These are phyloP conservation scores for Pichia sp. DNA, from an alignment of 1,139 yeast genomes.

Conservation along the genomic window DNA sequence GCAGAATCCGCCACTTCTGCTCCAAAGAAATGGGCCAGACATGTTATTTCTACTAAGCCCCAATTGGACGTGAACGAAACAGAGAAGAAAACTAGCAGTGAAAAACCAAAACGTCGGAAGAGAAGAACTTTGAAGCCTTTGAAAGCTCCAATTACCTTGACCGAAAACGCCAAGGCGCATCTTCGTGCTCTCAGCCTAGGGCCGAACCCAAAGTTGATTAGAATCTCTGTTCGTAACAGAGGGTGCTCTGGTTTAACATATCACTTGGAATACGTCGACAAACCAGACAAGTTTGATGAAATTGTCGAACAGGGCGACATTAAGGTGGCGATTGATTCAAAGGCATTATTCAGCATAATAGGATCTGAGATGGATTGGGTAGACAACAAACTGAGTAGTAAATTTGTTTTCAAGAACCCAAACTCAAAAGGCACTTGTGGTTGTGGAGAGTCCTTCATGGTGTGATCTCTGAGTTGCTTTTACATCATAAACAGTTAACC, in stretches of 20 bases:
- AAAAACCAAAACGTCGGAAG: constrained; percentile 39
- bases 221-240: constrained; percentile 91
- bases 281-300: constrained; percentile 93
- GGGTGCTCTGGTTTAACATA: constrained; percentile 96
- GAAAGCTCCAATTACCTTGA: constrained; percentile 80
- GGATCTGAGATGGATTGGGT: constrained; percentile 99
- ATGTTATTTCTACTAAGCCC: constrained; percentile 21
- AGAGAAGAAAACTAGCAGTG: neutral
- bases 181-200: constrained; percentile 61
- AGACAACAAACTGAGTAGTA: constrained; percentile 83
- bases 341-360: constrained; percentile 89
- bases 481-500: neutral
- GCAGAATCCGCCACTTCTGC: neutral
- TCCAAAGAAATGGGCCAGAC: constrained; percentile 27
- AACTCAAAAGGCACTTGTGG: constrained; percentile 98
- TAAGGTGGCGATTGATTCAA: constrained; percentile 87
- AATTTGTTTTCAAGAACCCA: constrained; percentile 91
- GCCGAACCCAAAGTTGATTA: constrained; percentile 83
- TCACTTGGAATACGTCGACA: constrained; percentile 81
- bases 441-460: constrained; percentile 98
- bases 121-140: constrained; percentile 75
- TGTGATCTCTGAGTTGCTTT: constrained; percentile 36
- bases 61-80: neutral
- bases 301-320: constrained; percentile 90
- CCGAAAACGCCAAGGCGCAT: constrained; percentile 71